Conservation (phyloP, 139 green algal species). For the Coccomyxa sp. region DNA sequence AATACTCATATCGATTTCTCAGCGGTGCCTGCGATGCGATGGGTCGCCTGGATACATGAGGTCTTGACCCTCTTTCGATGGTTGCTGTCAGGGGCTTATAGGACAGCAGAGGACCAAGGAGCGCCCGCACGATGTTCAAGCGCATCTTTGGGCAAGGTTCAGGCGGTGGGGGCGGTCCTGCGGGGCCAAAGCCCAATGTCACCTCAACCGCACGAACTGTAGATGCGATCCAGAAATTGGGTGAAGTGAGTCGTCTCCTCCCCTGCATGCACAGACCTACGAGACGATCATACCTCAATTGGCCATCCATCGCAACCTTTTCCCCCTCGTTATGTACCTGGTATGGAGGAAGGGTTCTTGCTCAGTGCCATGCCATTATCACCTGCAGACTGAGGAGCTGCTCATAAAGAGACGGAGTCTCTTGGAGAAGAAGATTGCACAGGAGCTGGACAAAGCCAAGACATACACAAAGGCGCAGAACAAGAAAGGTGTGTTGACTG, state of each 20-base stretch:
- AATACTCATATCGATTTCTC: too few species aligned
- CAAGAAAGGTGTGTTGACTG: conserved; percentile 68
- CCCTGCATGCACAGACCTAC: not conserved
- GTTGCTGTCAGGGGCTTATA: too few species aligned
- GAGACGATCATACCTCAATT: too few species aligned
- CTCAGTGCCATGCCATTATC: too few species aligned
- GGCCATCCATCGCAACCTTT: too few species aligned
- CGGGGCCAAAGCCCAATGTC: not conserved
- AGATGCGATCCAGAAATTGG: conserved; percentile 50
- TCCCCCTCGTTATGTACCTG: too few species aligned
- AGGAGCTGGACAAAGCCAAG: conserved; percentile 80
- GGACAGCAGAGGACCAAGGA: too few species aligned
- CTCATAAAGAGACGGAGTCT: conserved; percentile 85
- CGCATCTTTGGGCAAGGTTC: conserved; percentile 38
- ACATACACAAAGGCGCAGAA: conserved; percentile 81
- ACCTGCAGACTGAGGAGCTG: conserved; percentile 79
- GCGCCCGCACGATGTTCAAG: conserved; percentile 50
- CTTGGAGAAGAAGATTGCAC: conserved; percentile 79
- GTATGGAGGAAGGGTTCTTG: too few species aligned
- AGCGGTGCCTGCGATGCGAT: too few species aligned
- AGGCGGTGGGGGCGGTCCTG: conserved; percentile 10
- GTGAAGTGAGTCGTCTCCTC: conserved; percentile 38
- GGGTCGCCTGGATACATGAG: too few species aligned
- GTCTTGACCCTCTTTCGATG: too few species aligned
- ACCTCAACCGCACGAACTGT: conserved; percentile 25